Percentiles rank a stretch among this genome's conserved stretches.
These are phyloP conservation scores for Thielaviopsis punctulata DNA, from an alignment of 2,329 filamentous ascomycete species.

Conservation along the genomic window DNA sequence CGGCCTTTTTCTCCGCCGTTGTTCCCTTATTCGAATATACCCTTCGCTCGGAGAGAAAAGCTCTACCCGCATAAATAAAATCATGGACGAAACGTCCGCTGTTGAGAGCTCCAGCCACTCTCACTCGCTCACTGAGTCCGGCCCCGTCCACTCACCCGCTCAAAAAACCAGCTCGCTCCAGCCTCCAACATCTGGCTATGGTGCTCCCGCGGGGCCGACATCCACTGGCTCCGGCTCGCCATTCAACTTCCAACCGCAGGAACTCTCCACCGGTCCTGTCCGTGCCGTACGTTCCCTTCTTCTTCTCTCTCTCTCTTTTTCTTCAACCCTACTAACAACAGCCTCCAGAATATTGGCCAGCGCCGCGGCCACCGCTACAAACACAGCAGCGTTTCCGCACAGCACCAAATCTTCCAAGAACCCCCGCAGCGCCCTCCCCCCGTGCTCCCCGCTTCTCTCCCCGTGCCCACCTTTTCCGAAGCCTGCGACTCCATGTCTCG, in stretches of 20 bases:
- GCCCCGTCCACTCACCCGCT: background rate
- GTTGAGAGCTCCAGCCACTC: constrained; percentile 1
- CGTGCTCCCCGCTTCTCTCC: constrained; percentile 77
- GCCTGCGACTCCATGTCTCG: constrained; percentile 78
- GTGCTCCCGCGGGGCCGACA: constrained; percentile 11
- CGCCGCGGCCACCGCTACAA: constrained; percentile 95
- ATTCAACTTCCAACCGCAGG: constrained; percentile 87
- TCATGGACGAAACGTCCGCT: constrained; percentile 4
- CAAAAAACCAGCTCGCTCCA: constrained; percentile 13
- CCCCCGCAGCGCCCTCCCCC: constrained; percentile 72
- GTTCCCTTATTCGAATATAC: too few species aligned
- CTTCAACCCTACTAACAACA: background rate
- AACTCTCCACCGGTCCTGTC: constrained; percentile 55
- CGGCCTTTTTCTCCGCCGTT: too few species aligned
- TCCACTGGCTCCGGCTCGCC: constrained; percentile 35
- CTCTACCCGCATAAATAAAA: too few species aligned
- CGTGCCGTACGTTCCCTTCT: constrained; percentile 47
- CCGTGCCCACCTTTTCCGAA: constrained; percentile 76
- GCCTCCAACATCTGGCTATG: constrained; percentile 10
- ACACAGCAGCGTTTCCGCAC: constrained; percentile 75
- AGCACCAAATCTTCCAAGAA: constrained; percentile 91
- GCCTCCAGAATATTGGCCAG: constrained; percentile 62
- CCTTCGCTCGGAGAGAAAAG: too few species aligned
- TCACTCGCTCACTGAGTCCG: background rate
- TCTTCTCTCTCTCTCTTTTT: background rate